phyloP scores from a whole-genome alignment of 2,329 filamentous ascomycete species.

The Epichloe baconii region DNA sequence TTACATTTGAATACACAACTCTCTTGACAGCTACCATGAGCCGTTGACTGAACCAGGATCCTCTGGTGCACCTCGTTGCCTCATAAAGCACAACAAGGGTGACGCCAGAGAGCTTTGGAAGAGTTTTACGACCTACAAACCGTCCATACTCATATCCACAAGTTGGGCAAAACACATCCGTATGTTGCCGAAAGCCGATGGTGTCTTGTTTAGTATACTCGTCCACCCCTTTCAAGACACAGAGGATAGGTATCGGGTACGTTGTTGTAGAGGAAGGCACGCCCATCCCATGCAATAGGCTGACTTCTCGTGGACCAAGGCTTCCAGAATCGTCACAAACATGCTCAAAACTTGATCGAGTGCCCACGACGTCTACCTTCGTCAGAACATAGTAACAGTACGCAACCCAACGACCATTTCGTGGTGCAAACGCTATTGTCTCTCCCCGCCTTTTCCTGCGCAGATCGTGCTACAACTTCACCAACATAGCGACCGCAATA shows the following conservation, averaged over 20 bases:
- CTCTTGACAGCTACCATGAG: background rate
- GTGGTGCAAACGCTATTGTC: background rate
- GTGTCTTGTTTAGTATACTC: background rate
- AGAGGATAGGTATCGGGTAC: slow-evolving; percentile 2
- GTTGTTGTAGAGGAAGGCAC: slow-evolving; percentile 10
- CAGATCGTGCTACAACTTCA: background rate
- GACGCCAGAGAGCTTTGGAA: slow-evolving; percentile 3
- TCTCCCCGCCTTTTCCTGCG: too few relatives aligned
- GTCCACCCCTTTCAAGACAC: background rate
- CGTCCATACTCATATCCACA: slow-evolving; percentile 7
- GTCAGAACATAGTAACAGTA: background rate
- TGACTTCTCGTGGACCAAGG: slow-evolving; percentile 10
- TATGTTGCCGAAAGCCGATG: slow-evolving; percentile 6
- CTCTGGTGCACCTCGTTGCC: background rate
- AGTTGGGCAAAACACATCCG: slow-evolving; percentile 4
- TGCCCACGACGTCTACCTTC: background rate
- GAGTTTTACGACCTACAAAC: background rate
- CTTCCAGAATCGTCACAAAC: slow-evolving; percentile 8
- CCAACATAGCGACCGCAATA: too few relatives aligned
- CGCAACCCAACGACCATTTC: background rate
- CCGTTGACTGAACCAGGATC: background rate
- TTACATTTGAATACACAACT: background rate
- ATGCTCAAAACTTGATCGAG: background rate
- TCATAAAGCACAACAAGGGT: background rate
- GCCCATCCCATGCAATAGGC: slow-evolving; percentile 12